Evolutionary conservation across 208 protist species (phyloP).

Genomic region (Porcisia deanei): DNA sequence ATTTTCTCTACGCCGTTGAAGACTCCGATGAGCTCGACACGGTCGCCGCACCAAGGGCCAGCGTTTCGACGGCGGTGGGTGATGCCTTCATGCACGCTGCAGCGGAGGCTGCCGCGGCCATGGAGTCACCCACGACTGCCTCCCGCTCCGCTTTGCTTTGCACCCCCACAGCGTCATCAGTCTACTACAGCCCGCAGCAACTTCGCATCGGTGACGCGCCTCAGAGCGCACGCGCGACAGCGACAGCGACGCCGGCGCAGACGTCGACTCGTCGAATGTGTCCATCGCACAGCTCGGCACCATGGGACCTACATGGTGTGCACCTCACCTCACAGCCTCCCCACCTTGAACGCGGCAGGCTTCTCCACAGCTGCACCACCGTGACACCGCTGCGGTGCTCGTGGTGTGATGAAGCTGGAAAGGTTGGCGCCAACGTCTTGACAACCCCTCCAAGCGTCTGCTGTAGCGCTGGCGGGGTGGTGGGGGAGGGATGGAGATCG

Average conservation of each 20-base stretch:
- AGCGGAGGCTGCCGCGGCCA: neutral
- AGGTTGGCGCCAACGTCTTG: neutral
- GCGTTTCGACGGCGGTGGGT: neutral
- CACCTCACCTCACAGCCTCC: neutral
- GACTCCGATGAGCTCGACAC: neutral
- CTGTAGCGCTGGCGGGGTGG: neutral
- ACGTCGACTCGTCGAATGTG: neutral
- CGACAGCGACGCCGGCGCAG: slow-evolving; percentile 4
- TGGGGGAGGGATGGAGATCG: slow-evolving; percentile 18
- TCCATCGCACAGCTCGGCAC: neutral
- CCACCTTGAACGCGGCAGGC: neutral
- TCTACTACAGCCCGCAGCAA: slow-evolving; percentile 31
- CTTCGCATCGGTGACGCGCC: neutral
- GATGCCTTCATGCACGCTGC: neutral
- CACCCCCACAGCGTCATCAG: slow-evolving; percentile 4
- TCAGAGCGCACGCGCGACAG: neutral
- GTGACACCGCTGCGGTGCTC: neutral
- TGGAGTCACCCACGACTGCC: neutral
- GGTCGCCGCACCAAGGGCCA: neutral
- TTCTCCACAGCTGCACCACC: neutral
- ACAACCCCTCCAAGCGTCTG: neutral
- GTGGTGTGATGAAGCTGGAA: neutral
- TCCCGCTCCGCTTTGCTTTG: neutral
- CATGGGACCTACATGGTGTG: neutral
- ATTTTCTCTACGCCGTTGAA: slow-evolving; percentile 29